A percentile compares a stretch with the other conserved stretches of the same genome.
phyloP scores from a whole-genome alignment of 257 asterid genomes.

The Nemophila menziesii region DNA sequence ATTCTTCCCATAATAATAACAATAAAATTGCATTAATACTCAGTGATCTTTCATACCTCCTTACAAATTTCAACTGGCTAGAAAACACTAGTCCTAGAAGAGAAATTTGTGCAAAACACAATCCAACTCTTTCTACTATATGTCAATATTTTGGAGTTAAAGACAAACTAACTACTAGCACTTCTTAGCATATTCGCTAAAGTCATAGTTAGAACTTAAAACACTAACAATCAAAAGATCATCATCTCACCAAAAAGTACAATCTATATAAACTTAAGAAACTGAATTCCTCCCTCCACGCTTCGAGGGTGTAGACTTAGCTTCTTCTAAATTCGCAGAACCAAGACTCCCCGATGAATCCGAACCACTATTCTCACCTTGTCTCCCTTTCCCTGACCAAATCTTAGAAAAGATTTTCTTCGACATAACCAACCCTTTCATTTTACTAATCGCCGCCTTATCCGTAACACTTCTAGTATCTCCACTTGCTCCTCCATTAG shows the following conservation, averaged over 20 bases:
- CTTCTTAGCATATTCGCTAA: background rate
- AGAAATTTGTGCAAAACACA: background rate
- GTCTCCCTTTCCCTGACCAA: slow-evolving; percentile 63
- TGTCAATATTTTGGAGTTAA: background rate
- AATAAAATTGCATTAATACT: too few relatives aligned
- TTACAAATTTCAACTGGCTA: too few relatives aligned
- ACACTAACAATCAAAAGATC: background rate
- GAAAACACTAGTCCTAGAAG: background rate
- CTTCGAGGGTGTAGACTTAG: slow-evolving; percentile 47
- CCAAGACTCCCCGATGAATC: slow-evolving; percentile 89
- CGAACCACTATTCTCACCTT: slow-evolving; percentile 72
- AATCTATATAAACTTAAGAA: slow-evolving; percentile 28
- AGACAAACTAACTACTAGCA: background rate
- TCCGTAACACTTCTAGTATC: slow-evolving; percentile 35
- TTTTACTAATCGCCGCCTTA: slow-evolving; percentile 46
- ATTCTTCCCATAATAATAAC: too few relatives aligned
- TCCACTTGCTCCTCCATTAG: slow-evolving; percentile 33
- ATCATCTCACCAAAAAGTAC: background rate
- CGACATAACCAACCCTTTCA: slow-evolving; percentile 60
- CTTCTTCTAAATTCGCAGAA: slow-evolving; percentile 53
- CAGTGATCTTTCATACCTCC: too few relatives aligned
- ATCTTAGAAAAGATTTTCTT: slow-evolving; percentile 70
- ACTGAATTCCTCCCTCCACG: slow-evolving; percentile 78
- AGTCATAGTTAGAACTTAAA: background rate
- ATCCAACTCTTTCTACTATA: background rate